These are phyloP conservation scores for Brasenia schreberi DNA, from an alignment of 164 flowering plant genomes.

Conservation along the genomic window DNA sequence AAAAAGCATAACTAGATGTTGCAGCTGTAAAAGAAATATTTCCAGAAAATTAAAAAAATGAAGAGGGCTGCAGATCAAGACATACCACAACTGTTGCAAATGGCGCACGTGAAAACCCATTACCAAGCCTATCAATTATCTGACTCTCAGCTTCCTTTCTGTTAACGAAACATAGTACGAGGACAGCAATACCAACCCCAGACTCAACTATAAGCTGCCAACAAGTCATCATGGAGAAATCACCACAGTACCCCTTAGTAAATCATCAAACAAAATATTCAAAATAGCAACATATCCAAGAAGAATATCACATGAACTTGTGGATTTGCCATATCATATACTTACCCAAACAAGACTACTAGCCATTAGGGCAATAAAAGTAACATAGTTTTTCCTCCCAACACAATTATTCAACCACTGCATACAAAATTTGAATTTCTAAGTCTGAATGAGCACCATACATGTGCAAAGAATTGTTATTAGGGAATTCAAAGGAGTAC, in stretches of 20 bases:
- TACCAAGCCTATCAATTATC: constrained; percentile 79
- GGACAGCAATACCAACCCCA: constrained; percentile 84
- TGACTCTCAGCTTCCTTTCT: constrained; percentile 59
- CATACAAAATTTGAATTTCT: background rate
- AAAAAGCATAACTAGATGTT: too few relatives aligned
- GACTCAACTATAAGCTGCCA: constrained; percentile 69
- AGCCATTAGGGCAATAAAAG: constrained; percentile 88
- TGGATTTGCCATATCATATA: background rate
- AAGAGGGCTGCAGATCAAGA: background rate
- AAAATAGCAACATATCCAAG: background rate
- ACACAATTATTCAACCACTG: constrained; percentile 98
- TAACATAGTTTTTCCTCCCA: constrained; percentile 73
- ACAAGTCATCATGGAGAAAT: background rate
- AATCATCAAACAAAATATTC: background rate
- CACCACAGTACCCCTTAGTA: background rate
- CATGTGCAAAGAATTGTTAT: background rate
- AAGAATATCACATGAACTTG: background rate
- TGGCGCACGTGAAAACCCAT: constrained; percentile 88
- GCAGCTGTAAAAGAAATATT: too few relatives aligned
- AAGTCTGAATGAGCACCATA: background rate
- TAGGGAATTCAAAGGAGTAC: background rate
- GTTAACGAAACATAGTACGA: constrained; percentile 77
- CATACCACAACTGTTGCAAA: constrained; percentile 91
- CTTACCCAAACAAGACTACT: constrained; percentile 87
- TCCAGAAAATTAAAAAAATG: too few relatives aligned